Percentiles rank a stretch among this genome's conserved stretches.
Evolutionary conservation across 2,329 filamentous ascomycete species (phyloP).

Genomic region (Epichloe gansuensis): DNA sequence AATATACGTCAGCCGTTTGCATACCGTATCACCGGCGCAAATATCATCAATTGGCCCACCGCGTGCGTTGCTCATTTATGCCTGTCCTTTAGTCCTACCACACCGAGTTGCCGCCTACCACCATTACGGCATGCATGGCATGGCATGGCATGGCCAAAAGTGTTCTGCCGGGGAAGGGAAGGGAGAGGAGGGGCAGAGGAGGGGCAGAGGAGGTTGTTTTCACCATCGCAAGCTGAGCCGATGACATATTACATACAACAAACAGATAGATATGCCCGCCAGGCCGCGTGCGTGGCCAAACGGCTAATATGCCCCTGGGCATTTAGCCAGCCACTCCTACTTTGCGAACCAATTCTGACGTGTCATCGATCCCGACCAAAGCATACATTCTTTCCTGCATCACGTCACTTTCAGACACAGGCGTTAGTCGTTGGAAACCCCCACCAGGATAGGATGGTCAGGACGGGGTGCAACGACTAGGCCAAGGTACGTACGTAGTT

Average conservation of each 20-base stretch:
- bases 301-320: neutral
- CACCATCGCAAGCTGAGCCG: neutral
- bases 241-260: neutral
- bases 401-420: neutral
- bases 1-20: neutral
- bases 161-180: neutral
- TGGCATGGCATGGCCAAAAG: neutral
- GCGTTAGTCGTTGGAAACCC: neutral
- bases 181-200: neutral
- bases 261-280: neutral
- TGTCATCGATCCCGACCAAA: neutral
- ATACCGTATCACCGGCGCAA: neutral
- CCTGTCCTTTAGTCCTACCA: neutral
- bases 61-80: slow-evolving; percentile 1
- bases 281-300: neutral
- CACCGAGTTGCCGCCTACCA: neutral
- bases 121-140: neutral
- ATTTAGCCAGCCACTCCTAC: neutral
- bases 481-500: neutral
- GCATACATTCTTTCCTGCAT: neutral
- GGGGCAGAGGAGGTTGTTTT: neutral
- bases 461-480: neutral
- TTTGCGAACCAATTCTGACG: neutral
- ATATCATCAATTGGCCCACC: neutral
- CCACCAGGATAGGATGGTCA: neutral